Conservation (phyloP, 805 yeast genomes). For the Candida krabiensis region DNA sequence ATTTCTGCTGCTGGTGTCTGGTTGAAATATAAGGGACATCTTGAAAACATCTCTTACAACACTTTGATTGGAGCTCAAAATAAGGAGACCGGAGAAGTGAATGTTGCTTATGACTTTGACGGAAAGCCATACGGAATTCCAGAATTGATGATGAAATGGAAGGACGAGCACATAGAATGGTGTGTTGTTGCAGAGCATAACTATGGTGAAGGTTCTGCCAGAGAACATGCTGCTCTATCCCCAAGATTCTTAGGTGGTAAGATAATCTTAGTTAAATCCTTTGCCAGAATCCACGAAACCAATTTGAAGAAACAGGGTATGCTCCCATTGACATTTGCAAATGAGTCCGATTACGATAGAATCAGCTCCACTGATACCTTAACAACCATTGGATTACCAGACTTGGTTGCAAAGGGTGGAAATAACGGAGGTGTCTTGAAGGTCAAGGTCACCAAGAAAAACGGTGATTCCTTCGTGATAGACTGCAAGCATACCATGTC, state of each 20-base stretch:
- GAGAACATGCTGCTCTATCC: conserved; percentile 97
- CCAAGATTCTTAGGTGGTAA: conserved; percentile 94
- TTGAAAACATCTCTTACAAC: conserved; percentile 92
- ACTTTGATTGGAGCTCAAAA: conserved; percentile 96
- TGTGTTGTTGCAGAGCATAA: conserved; percentile 95
- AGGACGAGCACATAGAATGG: conserved; percentile 83
- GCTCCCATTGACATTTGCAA: conserved; percentile 89
- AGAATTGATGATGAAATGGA: conserved; percentile 97
- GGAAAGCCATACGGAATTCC: conserved; percentile 81
- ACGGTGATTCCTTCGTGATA: conserved; percentile 70
- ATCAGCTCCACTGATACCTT: conserved; percentile 75
- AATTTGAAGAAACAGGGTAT: conserved; percentile 97
- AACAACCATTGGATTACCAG: conserved; percentile 71
- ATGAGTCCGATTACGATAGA: conserved; percentile 85
- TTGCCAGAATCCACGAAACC: conserved; percentile 98
- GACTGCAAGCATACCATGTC: conserved; percentile 95
- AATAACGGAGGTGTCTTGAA: conserved; percentile 81
- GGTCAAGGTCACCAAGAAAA: conserved; percentile 69
- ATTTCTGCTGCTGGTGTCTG: conserved; percentile 98
- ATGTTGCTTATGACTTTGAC: conserved; percentile 83
- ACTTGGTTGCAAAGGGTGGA: conserved; percentile 78
- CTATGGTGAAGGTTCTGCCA: conserved; percentile 98
- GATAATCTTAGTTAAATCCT: conserved; percentile 85
- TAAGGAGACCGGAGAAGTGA: conserved; percentile 95
- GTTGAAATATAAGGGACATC: conserved; percentile 97